Evolutionary conservation across 2,329 filamentous ascomycete genomes (phyloP).

Genomic region (Colletotrichum sp.): DNA sequence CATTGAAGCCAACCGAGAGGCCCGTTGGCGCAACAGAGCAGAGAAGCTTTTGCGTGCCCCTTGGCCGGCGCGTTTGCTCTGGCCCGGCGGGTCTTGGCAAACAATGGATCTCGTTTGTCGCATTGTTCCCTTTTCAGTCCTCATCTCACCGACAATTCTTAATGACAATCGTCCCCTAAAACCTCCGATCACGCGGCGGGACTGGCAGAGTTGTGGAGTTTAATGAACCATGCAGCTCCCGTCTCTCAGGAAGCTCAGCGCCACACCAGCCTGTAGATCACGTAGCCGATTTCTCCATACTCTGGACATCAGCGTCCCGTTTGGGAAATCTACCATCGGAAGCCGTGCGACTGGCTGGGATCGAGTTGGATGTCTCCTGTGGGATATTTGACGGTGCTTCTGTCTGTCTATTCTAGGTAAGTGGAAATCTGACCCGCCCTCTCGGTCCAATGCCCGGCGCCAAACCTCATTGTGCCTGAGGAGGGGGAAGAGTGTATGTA

Average conservation of each 20-base stretch:
- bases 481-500: neutral
- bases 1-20: neutral
- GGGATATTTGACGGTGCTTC: neutral
- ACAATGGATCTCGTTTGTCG: neutral
- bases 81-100: neutral
- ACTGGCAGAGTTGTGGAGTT: neutral
- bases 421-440: neutral
- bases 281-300: neutral
- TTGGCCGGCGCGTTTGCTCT: neutral
- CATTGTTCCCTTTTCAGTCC: neutral
- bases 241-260: neutral
- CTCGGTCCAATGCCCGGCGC: neutral
- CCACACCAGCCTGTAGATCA: slow-evolving; percentile 4
- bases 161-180: neutral
- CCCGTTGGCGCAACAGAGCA: neutral
- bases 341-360: neutral
- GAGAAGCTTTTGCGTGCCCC: neutral
- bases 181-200: neutral
- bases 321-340: neutral
- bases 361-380: neutral
- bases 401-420: neutral
- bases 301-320: neutral
- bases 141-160: neutral
- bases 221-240: neutral
- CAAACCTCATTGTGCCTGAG: neutral